phyloP scores from a whole-genome alignment of 2,329 filamentous ascomycete genomes.

The Fusarium sp. region DNA sequence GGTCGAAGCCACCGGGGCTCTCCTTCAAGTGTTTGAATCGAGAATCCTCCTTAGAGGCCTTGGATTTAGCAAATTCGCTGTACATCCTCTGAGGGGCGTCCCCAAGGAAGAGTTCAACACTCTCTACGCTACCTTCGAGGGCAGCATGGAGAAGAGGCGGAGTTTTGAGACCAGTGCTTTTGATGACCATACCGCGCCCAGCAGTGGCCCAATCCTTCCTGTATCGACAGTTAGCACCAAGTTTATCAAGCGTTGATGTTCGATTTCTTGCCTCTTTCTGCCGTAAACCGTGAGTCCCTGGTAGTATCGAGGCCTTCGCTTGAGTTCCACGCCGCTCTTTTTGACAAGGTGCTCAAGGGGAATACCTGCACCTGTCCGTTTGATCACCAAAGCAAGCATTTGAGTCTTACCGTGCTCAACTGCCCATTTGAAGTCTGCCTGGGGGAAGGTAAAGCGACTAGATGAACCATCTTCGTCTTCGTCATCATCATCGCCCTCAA shows the following conservation, averaged over 20 bases:
- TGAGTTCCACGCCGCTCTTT: slow-evolving; percentile 72
- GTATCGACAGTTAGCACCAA: slow-evolving; percentile 29
- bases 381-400: slow-evolving; percentile 74
- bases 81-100: slow-evolving; percentile 78
- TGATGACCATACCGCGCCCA: slow-evolving; percentile 62
- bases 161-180: slow-evolving; percentile 57
- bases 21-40: slow-evolving; percentile 72
- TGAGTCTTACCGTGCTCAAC: slow-evolving; percentile 64
- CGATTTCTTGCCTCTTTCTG: slow-evolving; percentile 66
- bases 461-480: slow-evolving; percentile 53
- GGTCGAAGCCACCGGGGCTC: slow-evolving; percentile 72
- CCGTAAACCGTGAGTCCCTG: slow-evolving; percentile 83
- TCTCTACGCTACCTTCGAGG: slow-evolving; percentile 69
- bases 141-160: slow-evolving; percentile 74
- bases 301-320: slow-evolving; percentile 78
- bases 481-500: slow-evolving; percentile 52
- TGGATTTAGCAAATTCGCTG: slow-evolving; percentile 72
- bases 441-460: slow-evolving; percentile 57
- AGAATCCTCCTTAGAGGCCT: slow-evolving; percentile 70
- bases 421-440: slow-evolving; percentile 58
- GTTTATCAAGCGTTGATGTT: neutral
- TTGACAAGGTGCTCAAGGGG: slow-evolving; percentile 76
- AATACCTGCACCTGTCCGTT: slow-evolving; percentile 74
- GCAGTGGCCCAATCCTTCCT: slow-evolving; percentile 78
- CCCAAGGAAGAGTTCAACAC: slow-evolving; percentile 82